These are phyloP conservation scores for Huiozyma naganishii DNA, from an alignment of 805 yeast genomes.

Conservation along the genomic window DNA sequence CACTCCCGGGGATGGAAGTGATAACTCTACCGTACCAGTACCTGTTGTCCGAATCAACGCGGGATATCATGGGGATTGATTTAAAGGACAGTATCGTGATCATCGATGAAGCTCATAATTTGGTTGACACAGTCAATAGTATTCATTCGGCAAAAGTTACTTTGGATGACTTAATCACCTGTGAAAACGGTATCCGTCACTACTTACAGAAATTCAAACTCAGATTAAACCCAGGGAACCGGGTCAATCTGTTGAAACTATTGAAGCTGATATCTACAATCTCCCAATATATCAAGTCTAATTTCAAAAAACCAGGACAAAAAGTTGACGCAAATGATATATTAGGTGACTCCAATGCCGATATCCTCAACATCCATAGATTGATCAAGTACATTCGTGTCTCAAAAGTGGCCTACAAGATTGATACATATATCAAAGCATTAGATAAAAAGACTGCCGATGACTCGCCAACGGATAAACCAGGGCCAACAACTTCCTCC, in stretches of 20 bases:
- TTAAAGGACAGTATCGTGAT: slow-evolving; percentile 58
- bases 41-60: slow-evolving; percentile 46
- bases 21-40: slow-evolving; percentile 81
- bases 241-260: slow-evolving; percentile 57
- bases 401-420: slow-evolving; percentile 74
- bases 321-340: slow-evolving; percentile 43
- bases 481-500: slow-evolving; percentile 3
- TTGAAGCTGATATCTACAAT: slow-evolving; percentile 45
- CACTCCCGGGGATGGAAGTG: slow-evolving; percentile 54
- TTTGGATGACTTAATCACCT: slow-evolving; percentile 34
- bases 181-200: slow-evolving; percentile 38
- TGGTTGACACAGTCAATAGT: slow-evolving; percentile 63
- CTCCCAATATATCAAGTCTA: slow-evolving; percentile 34
- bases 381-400: slow-evolving; percentile 51
- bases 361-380: slow-evolving; percentile 57
- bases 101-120: slow-evolving; percentile 88
- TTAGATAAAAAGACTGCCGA: slow-evolving; percentile 1
- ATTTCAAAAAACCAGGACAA: slow-evolving; percentile 39
- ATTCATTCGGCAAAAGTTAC: slow-evolving; percentile 56
- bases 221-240: slow-evolving; percentile 58
- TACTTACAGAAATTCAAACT: slow-evolving; percentile 54
- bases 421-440: slow-evolving; percentile 50
- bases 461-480: neutral
- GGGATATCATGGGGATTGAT: slow-evolving; percentile 49
- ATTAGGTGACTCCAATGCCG: slow-evolving; percentile 51